Evolutionary conservation across 2,329 filamentous ascomycete species (phyloP), one percentile per base, ranked within the genome.

Genomic region (Nemania abortiva): DNA sequence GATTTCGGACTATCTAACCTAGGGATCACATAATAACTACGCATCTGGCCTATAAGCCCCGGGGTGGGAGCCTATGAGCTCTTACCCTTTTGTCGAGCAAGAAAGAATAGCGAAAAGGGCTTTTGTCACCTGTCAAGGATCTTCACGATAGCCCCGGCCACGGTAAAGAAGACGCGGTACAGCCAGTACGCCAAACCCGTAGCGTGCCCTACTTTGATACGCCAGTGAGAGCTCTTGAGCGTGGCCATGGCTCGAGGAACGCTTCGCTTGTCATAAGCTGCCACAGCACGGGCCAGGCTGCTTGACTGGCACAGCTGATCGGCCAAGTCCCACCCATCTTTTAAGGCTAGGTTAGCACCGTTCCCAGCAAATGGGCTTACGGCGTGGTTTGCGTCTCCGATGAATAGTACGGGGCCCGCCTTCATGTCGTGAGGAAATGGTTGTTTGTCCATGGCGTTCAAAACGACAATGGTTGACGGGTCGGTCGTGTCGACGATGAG

Each of bases 361-460:
- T 81, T 83, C 0, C 85, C 84, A 5, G 84, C 82, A 75, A 85
- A 87, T 0, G 84, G 82, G 60, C 79, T 84, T 6, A 86, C 78
- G 0, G 84, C 84, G 72, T 87, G 85, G 69, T 87, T 86, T 63
- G 79, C 79, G 70, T 87, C 84, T 11, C 85, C 85, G 24, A 87
- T 82, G 59, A 84, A 86, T 10, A 86, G 73, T 7, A 84, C 77
- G 3, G 74, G 55, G n/a, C 69, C 64, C 18, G 72, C 47, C 1
- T 63, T 24, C 3, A 76, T 54, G 7, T 75, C 70, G 53, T 86
- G 83, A 0, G 68, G 7, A 66, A 86, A 85, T 0, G 84, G 81
- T 50, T 73, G 63, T 72, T 85, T 86, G 70, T 86, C 84, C 66
- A 77, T 78, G 0, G 81, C 81, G 47, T 83, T 83, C 59, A 84